Base-by-base conservation (phyloP, 2,329 filamentous ascomycete species). In the Lecanicillium sp. region DNA sequence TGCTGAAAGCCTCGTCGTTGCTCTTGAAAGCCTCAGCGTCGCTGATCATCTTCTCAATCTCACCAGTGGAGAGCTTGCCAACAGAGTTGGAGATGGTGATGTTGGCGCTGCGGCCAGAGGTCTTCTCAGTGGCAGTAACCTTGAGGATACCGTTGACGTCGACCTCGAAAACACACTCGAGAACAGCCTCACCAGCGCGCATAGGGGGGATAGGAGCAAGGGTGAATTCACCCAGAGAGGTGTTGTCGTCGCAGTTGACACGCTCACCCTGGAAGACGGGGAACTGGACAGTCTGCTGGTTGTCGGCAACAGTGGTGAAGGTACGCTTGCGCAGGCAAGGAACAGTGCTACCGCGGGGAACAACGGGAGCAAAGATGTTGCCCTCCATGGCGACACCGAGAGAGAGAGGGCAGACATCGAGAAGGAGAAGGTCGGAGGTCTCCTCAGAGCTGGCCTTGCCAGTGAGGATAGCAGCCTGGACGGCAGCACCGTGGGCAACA, bases 91-190 rank as follows among this genome's bases (percentile, higher is more conserved):
- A 87, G 70, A 98, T 98, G 64, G 92, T 98, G 67, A 98, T 98
- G 81, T 98, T 98, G 70, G 92, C 92, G 60, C 78, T 92, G 65
- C 92, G 89, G 58, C 92, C 92, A 25, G 92, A 95, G 54, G 87
- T 90, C 82, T 98, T 98, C 80, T 98, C 92, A 34, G 90, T 95
- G 52, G 92, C 92, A 48, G 90, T 96, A 58, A 96, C 92, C 82
- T 98, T 98, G 51, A 98, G 83, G 65, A 95, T 95, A 83, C 92
- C 92, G 76, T 98, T 98, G 78, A 95, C 92, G 55, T 98, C 92
- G 60, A 98, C 92, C 74, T 98, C 92, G 70, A 98, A 96, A 65
- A 96, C 88, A 54, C 90, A 85, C 72, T 98, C 92, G 33, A 98
- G 84, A 51, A 94, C 89, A 53, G 92, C 85, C 63, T 98, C 92